phyloP scores from a whole-genome alignment of 2,329 filamentous ascomycete genomes.

The Karstenula rhodostoma region DNA sequence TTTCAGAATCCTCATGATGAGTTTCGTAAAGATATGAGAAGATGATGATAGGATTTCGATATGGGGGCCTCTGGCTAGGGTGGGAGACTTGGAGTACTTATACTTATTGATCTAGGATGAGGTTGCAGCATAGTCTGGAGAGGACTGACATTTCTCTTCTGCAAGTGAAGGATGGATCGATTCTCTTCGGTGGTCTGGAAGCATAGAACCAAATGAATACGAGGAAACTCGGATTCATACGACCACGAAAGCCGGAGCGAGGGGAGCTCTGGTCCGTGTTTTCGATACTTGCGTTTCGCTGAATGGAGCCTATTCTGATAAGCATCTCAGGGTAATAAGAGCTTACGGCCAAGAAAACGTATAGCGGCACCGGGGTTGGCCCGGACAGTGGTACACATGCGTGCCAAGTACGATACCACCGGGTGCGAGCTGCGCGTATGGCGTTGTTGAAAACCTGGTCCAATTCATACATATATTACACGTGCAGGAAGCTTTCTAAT shows the following conservation, averaged over 20 bases:
- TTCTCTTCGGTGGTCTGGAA: not conserved
- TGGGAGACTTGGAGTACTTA: not conserved
- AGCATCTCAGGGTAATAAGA: slow-evolving; percentile 23
- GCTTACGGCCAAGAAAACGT: slow-evolving; percentile 29
- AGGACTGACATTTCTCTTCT: not conserved
- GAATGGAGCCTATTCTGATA: slow-evolving; percentile 7
- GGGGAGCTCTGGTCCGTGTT: slow-evolving; percentile 17
- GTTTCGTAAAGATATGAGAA: not conserved
- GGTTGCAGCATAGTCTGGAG: not conserved
- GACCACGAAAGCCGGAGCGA: slow-evolving; percentile 15
- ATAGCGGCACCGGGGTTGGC: slow-evolving; percentile 28
- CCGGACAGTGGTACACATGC: not conserved
- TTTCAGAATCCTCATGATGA: slow-evolving; percentile 23
- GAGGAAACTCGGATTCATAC: slow-evolving; percentile 13
- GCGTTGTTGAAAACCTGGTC: slow-evolving; percentile 21
- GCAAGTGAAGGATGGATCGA: not conserved
- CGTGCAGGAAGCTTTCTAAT: slow-evolving; percentile 19
- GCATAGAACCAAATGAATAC: slow-evolving; percentile 31
- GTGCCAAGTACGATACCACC: slow-evolving; percentile 17
- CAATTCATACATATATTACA: slow-evolving; percentile 39
- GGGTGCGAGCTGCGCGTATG: slow-evolving; percentile 29
- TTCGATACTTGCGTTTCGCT: slow-evolving; percentile 17
- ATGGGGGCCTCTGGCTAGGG: not conserved
- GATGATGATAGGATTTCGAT: not conserved
- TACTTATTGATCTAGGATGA: not conserved